Percentiles rank a stretch among this genome's conserved stretches.
Conservation (phyloP, 805 yeast species). For the Metschnikowia rubicola region DNA sequence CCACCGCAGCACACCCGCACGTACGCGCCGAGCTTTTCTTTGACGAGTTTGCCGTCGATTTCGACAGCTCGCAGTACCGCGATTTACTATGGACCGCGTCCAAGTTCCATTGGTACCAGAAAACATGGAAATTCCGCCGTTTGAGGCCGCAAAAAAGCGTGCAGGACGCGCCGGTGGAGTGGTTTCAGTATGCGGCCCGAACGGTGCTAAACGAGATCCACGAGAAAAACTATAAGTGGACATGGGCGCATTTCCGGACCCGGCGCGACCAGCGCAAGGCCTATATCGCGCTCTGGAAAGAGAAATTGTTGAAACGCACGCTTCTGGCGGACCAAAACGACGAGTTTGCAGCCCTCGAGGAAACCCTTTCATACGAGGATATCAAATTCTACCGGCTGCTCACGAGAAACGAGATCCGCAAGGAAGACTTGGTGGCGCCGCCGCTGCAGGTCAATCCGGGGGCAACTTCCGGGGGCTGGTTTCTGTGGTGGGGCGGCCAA, state of each 20-base stretch:
- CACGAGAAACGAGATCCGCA: slow-evolving; percentile 63
- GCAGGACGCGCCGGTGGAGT: slow-evolving; percentile 64
- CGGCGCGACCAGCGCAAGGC: slow-evolving; percentile 69
- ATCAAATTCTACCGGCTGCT: slow-evolving; percentile 80
- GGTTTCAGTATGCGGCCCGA: slow-evolving; percentile 82
- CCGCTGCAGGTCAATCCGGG: slow-evolving; percentile 13
- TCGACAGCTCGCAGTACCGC: slow-evolving; percentile 81
- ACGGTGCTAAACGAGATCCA: slow-evolving; percentile 78
- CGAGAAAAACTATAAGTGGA: slow-evolving; percentile 75
- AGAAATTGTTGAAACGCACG: slow-evolving; percentile 41
- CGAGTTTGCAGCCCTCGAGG: slow-evolving; percentile 53
- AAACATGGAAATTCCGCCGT: slow-evolving; percentile 70
- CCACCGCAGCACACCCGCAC: slow-evolving; percentile 67
- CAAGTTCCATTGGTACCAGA: slow-evolving; percentile 70
- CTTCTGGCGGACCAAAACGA: slow-evolving; percentile 24
- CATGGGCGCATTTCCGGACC: slow-evolving; percentile 76
- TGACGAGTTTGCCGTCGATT: slow-evolving; percentile 82
- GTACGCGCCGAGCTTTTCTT: slow-evolving; percentile 71
- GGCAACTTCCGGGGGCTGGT: slow-evolving; percentile 51
- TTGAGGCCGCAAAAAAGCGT: slow-evolving; percentile 59
- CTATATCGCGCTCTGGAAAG: slow-evolving; percentile 68
- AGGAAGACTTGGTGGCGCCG: slow-evolving; percentile 41
- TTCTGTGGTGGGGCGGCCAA: slow-evolving; percentile 63
- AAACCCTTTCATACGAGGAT: slow-evolving; percentile 65
- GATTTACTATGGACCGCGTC: slow-evolving; percentile 80